phyloP scores from a whole-genome alignment of 106 monocot species.

The Platanthera zijinensis region DNA sequence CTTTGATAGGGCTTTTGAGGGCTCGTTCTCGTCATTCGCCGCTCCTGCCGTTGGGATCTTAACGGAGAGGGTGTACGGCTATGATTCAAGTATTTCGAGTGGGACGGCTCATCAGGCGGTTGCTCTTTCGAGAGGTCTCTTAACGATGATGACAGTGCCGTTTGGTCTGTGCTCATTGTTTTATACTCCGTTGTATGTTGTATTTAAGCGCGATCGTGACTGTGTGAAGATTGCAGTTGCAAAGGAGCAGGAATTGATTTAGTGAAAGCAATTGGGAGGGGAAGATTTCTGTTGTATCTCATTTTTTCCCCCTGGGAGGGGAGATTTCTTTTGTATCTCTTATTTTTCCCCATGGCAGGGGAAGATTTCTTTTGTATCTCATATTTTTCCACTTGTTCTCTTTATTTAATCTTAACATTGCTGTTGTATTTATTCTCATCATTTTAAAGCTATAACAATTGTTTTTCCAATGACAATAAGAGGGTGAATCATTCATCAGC shows the following conservation, averaged over 20 bases:
- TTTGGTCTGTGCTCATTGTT: constrained; percentile 65
- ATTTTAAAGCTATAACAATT: too few species aligned
- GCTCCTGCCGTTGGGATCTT: constrained; percentile 82
- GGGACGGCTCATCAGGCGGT: constrained; percentile 38
- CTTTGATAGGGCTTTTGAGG: constrained; percentile 90
- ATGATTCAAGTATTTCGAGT: constrained; percentile 34
- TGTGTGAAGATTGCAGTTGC: constrained; percentile 24
- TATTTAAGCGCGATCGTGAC: constrained; percentile 54
- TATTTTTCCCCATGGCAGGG: neutral
- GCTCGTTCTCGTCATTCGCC: constrained; percentile 83
- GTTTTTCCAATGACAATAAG: too few species aligned
- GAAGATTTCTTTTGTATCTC: neutral
- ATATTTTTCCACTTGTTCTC: neutral
- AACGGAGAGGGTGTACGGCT: constrained; percentile 75
- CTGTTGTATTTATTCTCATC: too few species aligned
- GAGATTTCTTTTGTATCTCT: neutral
- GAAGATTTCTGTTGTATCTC: neutral
- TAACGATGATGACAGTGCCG: constrained; percentile 65
- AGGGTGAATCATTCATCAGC: too few species aligned
- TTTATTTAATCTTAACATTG: too few species aligned
- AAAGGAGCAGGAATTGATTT: constrained; percentile 47
- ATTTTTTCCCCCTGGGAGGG: neutral
- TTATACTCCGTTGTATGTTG: constrained; percentile 62
- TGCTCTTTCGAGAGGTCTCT: constrained; percentile 76
- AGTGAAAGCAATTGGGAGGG: neutral